These are phyloP conservation scores for Leishmania tropica DNA, from an alignment of 208 protist genomes.

Conservation along the genomic window DNA sequence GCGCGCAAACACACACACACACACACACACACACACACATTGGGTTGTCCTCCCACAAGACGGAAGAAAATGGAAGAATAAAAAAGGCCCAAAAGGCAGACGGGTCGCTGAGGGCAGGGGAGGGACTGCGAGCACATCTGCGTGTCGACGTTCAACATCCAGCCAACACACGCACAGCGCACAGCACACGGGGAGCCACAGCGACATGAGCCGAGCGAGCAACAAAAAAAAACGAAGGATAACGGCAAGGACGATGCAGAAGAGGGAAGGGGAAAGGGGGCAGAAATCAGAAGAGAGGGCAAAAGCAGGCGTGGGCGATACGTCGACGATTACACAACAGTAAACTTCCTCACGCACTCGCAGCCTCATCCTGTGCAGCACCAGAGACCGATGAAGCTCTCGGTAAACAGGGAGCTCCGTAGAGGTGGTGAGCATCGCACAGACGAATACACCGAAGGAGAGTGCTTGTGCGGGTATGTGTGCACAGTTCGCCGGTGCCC, in stretches of 20 bases:
- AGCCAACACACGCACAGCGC: no score
- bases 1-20: not conserved
- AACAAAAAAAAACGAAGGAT: not conserved
- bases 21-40: not conserved
- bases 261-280: not conserved
- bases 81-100: not conserved
- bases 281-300: not conserved
- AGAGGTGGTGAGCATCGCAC: not conserved
- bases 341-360: not conserved
- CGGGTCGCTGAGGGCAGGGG: not conserved
- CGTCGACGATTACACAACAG: not conserved
- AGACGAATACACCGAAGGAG: not conserved
- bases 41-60: not conserved
- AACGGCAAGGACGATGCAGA: not conserved
- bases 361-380: not conserved
- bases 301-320: not conserved
- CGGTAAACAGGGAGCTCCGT: not conserved
- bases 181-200: no score
- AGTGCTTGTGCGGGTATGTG: not conserved
- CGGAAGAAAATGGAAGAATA: not conserved
- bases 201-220: not conserved
- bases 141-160: no score
- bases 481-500: not conserved
- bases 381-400: not conserved
- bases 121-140: no score